A percentile compares a stretch with the other conserved stretches of the same genome.
phyloP scores from a whole-genome alignment of 805 yeast genomes.

The Hanseniaspora valbyensis region DNA sequence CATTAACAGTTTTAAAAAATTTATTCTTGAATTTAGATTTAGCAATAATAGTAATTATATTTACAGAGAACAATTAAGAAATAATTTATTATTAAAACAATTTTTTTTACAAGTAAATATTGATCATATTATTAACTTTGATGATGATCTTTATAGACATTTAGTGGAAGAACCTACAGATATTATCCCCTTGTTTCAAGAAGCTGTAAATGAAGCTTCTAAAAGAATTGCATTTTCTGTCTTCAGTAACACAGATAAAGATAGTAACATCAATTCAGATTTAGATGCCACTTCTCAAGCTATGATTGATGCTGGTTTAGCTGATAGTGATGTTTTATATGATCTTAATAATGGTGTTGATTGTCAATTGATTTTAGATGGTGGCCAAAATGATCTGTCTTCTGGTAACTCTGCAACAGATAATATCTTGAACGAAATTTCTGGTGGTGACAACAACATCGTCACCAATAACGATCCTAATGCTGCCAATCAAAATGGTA shows the following conservation, averaged over 20 bases:
- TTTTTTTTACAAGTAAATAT: conserved; percentile 64
- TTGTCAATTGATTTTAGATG: conserved; percentile 15
- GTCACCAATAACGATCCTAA: conserved; percentile 27
- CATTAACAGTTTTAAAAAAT: conserved; percentile 65
- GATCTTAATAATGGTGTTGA: conserved; percentile 27
- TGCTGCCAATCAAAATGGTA: conserved; percentile 58
- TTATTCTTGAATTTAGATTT: conserved; percentile 75
- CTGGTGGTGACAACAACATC: conserved; percentile 13
- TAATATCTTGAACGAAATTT: conserved; percentile 9
- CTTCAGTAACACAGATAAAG: conserved; percentile 19
- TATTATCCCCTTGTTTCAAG: conserved; percentile 75
- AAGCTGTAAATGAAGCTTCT: conserved; percentile 76
- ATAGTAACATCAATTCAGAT: conserved; percentile 39
- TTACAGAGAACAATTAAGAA: conserved; percentile 84
- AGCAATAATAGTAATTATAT: conserved; percentile 54
- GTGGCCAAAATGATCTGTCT: conserved; percentile 17
- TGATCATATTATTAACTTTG: conserved; percentile 76
- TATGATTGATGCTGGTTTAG: conserved; percentile 30
- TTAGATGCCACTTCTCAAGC: conserved; percentile 36
- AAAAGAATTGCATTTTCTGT: conserved; percentile 47
- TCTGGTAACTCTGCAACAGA: conserved; percentile 24
- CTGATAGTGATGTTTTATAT: conserved; percentile 26
- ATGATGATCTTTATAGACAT: conserved; percentile 78
- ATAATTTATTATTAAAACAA: conserved; percentile 66
- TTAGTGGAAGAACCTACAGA: conserved; percentile 80